A percentile compares a stretch with the other conserved stretches of the same genome.
These are phyloP conservation scores for Trebouxia sp. DNA, from an alignment of 139 green algal species.

Conservation along the genomic window DNA sequence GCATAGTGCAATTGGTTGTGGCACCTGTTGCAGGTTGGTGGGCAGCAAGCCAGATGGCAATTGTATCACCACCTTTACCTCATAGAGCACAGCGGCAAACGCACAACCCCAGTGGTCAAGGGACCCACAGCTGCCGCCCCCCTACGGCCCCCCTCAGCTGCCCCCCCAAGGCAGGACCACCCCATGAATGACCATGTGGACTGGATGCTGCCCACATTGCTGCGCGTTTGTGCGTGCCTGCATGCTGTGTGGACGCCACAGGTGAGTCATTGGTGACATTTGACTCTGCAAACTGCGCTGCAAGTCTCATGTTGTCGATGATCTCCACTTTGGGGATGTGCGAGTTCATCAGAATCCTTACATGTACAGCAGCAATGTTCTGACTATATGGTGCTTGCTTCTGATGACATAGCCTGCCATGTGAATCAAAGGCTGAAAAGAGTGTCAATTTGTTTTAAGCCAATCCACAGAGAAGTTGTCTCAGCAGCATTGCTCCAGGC, in stretches of 20 bases:
- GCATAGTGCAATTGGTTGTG: not conserved
- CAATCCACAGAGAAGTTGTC: too few relatives aligned
- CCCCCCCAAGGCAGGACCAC: slow-evolving; percentile 4
- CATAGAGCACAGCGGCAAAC: slow-evolving; percentile 61
- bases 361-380: too few relatives aligned
- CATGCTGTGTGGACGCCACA: slow-evolving; percentile 22
- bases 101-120: slow-evolving; percentile 30
- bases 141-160: not conserved
- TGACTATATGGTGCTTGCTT: too few relatives aligned
- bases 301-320: too few relatives aligned
- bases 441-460: too few relatives aligned
- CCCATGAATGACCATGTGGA: slow-evolving; percentile 33
- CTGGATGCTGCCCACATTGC: slow-evolving; percentile 40
- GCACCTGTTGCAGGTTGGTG: slow-evolving; percentile 18
- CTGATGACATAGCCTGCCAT: too few relatives aligned
- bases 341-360: too few relatives aligned
- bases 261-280: slow-evolving; percentile 16
- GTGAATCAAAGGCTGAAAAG: too few relatives aligned
- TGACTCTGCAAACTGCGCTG: too few relatives aligned
- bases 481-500: too few relatives aligned
- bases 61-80: slow-evolving; percentile 76
- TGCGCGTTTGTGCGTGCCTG: slow-evolving; percentile 32
- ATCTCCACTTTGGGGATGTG: too few relatives aligned
- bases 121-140: not conserved
- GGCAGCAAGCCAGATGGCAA: slow-evolving; percentile 41